phyloP scores from a whole-genome alignment of 2,329 filamentous ascomycete species.

The Alternaria arborescens region DNA sequence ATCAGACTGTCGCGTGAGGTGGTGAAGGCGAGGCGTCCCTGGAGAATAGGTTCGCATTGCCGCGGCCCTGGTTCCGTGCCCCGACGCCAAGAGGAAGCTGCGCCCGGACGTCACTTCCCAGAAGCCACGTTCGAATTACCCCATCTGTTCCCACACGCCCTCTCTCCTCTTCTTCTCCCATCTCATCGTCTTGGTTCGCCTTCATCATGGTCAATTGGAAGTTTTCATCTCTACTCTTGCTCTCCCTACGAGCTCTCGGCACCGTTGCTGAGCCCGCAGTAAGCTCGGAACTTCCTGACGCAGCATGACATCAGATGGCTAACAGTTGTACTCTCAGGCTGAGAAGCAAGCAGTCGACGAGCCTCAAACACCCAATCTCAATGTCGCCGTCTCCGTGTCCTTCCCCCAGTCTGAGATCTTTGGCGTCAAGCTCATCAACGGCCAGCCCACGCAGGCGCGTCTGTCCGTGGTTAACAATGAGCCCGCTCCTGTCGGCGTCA shows the following conservation, averaged over 20 bases:
- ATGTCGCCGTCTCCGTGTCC: slow-evolving; percentile 64
- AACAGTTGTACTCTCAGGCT: slow-evolving; percentile 38
- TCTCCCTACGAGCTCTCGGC: slow-evolving; percentile 73
- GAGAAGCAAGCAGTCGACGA: slow-evolving; percentile 65
- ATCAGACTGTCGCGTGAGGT: background rate
- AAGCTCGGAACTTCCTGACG: slow-evolving; percentile 51
- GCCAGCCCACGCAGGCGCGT: slow-evolving; percentile 81
- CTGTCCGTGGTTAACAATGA: slow-evolving; percentile 88
- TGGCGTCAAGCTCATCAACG: slow-evolving; percentile 95
- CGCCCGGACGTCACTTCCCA: slow-evolving; percentile 31
- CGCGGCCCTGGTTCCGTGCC: slow-evolving; percentile 17
- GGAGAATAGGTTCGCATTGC: slow-evolving; percentile 23
- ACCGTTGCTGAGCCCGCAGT: slow-evolving; percentile 70
- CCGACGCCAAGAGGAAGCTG: slow-evolving; percentile 27
- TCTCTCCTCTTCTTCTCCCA: slow-evolving; percentile 16
- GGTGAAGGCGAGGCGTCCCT: slow-evolving; percentile 2
- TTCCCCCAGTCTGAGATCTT: slow-evolving; percentile 81
- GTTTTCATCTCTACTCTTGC: slow-evolving; percentile 74
- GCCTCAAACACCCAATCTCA: slow-evolving; percentile 67
- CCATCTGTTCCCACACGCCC: slow-evolving; percentile 20
- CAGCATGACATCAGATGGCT: slow-evolving; percentile 49
- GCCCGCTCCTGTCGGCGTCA: slow-evolving; percentile 74
- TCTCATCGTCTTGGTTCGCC: slow-evolving; percentile 24
- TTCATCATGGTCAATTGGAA: slow-evolving; percentile 75
- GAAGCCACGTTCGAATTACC: slow-evolving; percentile 46